These are phyloP conservation scores for Trichoderma atrobrunneum DNA, from an alignment of 2,329 filamentous ascomycete species.

Conservation along the genomic window DNA sequence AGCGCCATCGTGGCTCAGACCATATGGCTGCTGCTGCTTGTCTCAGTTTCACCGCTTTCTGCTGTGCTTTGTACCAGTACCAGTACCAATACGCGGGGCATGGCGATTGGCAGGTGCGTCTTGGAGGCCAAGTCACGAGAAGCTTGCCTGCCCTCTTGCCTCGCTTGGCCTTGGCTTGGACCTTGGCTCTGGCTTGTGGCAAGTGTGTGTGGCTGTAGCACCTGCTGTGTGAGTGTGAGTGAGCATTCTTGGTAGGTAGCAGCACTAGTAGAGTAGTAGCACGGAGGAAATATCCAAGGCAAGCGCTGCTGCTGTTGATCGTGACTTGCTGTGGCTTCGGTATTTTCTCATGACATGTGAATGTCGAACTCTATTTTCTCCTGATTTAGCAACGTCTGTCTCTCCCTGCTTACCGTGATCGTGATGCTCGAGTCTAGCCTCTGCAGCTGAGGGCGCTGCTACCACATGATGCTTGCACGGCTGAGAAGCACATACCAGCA, in stretches of 20 bases:
- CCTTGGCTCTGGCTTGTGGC: background rate
- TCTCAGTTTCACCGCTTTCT: slow-evolving; percentile 14
- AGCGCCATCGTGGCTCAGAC: slow-evolving; percentile 2
- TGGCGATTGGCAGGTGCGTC: background rate
- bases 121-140: slow-evolving; percentile 1
- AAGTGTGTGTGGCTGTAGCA: background rate
- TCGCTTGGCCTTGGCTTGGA: background rate
- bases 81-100: background rate
- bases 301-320: background rate
- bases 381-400: background rate
- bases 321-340: background rate
- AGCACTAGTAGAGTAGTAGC: background rate
- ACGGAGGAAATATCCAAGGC: background rate
- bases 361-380: background rate
- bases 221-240: background rate
- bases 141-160: background rate
- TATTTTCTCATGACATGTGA: background rate
- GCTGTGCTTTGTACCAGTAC: background rate
- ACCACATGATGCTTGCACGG: slow-evolving; percentile 4
- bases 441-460: background rate
- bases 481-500: background rate
- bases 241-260: too few relatives aligned
- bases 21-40: background rate
- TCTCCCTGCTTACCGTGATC: background rate
- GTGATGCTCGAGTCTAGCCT: background rate